Conservation (phyloP, 2,329 filamentous ascomycete species). For the Colletotrichum simmondsii region DNA sequence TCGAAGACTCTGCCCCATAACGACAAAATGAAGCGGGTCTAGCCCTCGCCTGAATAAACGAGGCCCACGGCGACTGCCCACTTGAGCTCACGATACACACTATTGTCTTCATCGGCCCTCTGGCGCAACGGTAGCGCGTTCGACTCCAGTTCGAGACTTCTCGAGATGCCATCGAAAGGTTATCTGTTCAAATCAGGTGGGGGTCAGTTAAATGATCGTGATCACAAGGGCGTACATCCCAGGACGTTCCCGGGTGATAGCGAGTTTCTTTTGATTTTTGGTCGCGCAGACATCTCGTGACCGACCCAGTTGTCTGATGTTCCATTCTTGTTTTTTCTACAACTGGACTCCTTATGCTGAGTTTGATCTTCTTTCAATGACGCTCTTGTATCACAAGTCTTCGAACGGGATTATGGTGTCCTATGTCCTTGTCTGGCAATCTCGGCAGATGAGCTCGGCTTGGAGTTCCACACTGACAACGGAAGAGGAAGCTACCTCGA, state of each 20-base stretch:
- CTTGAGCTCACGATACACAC: neutral
- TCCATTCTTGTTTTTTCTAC: neutral
- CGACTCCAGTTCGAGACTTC: slow-evolving; percentile 5
- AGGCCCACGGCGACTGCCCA: neutral
- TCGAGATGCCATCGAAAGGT: slow-evolving; percentile 7
- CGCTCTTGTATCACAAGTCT: neutral
- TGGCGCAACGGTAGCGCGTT: slow-evolving; percentile 28
- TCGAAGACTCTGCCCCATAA: neutral
- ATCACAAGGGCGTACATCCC: neutral
- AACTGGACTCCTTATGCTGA: neutral
- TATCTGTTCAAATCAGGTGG: slow-evolving; percentile 23
- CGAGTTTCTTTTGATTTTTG: neutral
- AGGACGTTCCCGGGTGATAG: neutral
- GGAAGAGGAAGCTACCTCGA: too few relatives aligned
- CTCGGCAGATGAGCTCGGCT: neutral
- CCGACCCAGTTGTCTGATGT: too few relatives aligned
- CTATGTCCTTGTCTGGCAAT: neutral
- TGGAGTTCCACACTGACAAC: too few relatives aligned
- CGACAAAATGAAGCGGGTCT: neutral
- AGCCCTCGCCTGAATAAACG: neutral
- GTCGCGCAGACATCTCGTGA: too few relatives aligned
- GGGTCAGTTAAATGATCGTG: neutral
- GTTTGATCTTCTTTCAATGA: neutral
- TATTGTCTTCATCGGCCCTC: neutral
- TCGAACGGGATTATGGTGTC: neutral